Evolutionary conservation across 1,139 yeast species (phyloP).

Genomic region (Candida glucosophila): DNA sequence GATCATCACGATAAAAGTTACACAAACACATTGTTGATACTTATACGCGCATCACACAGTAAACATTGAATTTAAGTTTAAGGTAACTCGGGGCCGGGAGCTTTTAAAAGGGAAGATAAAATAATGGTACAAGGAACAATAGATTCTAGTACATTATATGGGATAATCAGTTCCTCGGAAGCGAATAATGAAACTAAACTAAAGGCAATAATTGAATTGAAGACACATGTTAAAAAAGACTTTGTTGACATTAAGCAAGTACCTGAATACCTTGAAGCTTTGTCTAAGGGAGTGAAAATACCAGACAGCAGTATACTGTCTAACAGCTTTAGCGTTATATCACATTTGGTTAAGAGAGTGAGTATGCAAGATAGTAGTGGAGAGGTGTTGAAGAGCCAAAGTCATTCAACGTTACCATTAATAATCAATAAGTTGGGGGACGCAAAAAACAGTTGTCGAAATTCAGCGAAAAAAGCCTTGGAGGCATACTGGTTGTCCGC

Average conservation of each 20-base stretch:
- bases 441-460: constrained; percentile 29
- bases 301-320: constrained; percentile 34
- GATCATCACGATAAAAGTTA: too few relatives aligned
- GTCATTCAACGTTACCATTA: constrained; percentile 47
- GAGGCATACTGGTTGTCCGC: constrained; percentile 64
- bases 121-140: too few relatives aligned
- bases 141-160: too few relatives aligned
- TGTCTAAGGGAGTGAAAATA: constrained; percentile 38
- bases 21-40: too few relatives aligned
- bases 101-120: too few relatives aligned
- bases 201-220: constrained; percentile 40
- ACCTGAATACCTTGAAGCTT: constrained; percentile 49
- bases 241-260: constrained; percentile 47
- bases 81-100: too few relatives aligned
- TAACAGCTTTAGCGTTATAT: constrained; percentile 56
- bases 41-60: too few relatives aligned
- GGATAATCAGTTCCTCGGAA: constrained; percentile 11
- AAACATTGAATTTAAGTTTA: too few relatives aligned
- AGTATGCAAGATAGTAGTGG: constrained; percentile 58
- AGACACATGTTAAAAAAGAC: constrained; percentile 63
- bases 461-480: constrained; percentile 48
- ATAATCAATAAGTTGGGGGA: constrained; percentile 48
- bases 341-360: constrained; percentile 69
- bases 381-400: constrained; percentile 36
- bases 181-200: constrained; percentile 19